phyloP scores from a whole-genome alignment of 2,329 filamentous ascomycete species.

The Cladosporium sp. region DNA sequence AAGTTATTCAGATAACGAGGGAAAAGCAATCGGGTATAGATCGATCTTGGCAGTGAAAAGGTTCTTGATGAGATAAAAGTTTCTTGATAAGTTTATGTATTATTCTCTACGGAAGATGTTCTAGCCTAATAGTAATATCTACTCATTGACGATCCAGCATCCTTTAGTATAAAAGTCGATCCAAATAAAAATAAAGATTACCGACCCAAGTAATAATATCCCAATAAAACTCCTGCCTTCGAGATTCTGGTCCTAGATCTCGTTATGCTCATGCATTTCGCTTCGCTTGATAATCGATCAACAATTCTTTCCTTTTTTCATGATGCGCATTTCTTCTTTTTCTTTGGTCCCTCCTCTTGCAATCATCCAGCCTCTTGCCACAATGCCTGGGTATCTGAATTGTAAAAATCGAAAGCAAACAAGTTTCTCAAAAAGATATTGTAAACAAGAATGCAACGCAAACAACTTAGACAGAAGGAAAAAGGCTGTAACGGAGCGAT shows the following conservation, averaged over 20 bases:
- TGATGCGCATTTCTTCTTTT: conserved; percentile 3
- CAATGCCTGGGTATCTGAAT: neutral
- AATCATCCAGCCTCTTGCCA: neutral
- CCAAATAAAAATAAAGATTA: neutral
- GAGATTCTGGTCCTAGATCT: neutral
- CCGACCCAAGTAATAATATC: neutral
- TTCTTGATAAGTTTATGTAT: neutral
- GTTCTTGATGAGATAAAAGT: no score
- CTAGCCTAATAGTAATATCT: neutral
- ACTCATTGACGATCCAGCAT: neutral
- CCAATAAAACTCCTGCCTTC: neutral
- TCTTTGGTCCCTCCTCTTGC: neutral
- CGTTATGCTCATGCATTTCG: conserved; percentile 1
- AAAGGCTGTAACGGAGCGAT: neutral
- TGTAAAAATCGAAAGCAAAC: neutral
- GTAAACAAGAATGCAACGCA: neutral
- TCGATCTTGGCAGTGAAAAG: no score
- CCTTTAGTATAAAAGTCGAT: neutral
- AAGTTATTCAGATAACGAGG: no score
- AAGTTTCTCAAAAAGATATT: neutral
- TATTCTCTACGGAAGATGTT: conserved; percentile 5
- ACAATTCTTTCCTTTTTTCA: neutral
- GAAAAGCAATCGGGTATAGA: no score
- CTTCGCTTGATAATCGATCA: neutral
- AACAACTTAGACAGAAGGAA: neutral